phyloP scores from a whole-genome alignment of 306 rosid species.

The Nissolia schottii region DNA sequence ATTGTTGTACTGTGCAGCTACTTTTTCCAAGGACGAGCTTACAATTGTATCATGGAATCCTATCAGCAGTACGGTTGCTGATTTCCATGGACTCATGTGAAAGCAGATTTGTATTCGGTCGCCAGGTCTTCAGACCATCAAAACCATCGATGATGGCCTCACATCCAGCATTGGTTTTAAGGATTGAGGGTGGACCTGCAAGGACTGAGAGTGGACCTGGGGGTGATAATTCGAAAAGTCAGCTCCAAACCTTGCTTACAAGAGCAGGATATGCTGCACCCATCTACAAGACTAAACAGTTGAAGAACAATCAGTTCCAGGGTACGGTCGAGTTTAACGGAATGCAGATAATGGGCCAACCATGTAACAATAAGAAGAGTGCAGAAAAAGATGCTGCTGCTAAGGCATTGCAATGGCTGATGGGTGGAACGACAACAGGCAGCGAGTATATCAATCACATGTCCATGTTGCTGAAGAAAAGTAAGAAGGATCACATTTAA shows the following conservation, averaged over 20 bases:
- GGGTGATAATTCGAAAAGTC: slow-evolving; percentile 95
- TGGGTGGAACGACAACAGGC: slow-evolving; percentile 57
- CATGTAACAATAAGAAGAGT: slow-evolving; percentile 80
- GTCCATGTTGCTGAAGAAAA: slow-evolving; percentile 78
- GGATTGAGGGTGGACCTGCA: slow-evolving; percentile 96
- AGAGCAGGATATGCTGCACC: slow-evolving; percentile 88
- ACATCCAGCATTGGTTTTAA: slow-evolving; percentile 54
- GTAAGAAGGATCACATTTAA: slow-evolving; percentile 67
- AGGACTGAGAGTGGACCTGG: slow-evolving; percentile 98
- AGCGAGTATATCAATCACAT: slow-evolving; percentile 54
- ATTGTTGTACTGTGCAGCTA: slow-evolving; percentile 48
- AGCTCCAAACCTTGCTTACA: slow-evolving; percentile 84
- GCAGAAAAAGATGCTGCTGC: slow-evolving; percentile 98
- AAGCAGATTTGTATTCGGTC: slow-evolving; percentile 73
- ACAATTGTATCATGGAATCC: slow-evolving; percentile 57
- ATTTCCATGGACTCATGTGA: slow-evolving; percentile 55
- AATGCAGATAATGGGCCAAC: slow-evolving; percentile 75
- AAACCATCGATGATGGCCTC: slow-evolving; percentile 34
- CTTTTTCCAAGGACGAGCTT: slow-evolving; percentile 65
- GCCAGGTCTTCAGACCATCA: slow-evolving; percentile 47
- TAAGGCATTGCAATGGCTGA: slow-evolving; percentile 86
- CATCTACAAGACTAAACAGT: slow-evolving; percentile 60
- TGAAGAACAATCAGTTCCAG: slow-evolving; percentile 60
- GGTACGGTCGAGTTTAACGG: slow-evolving; percentile 76
- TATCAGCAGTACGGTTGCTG: slow-evolving; percentile 71